A percentile compares a stretch with the other conserved stretches of the same genome.
These are phyloP conservation scores for Stropharia rugosoannulata DNA, from an alignment of 768 basidiomycete genomes.

Conservation along the genomic window DNA sequence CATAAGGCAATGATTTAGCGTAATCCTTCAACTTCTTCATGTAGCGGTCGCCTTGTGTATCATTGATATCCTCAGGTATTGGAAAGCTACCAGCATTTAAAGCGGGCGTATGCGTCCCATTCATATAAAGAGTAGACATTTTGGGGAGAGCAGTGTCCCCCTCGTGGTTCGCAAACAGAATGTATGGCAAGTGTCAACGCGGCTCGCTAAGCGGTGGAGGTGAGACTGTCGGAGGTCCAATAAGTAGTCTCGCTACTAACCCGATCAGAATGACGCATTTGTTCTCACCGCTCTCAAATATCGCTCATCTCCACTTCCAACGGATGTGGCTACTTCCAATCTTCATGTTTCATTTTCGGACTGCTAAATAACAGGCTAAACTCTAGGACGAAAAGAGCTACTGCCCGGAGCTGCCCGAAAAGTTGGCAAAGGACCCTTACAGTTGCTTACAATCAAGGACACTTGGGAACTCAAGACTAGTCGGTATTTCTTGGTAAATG, in stretches of 20 bases:
- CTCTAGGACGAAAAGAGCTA: too few species aligned
- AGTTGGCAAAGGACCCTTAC: too few species aligned
- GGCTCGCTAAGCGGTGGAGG: background rate
- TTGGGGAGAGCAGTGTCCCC: constrained; percentile 38
- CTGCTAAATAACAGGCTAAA: too few species aligned
- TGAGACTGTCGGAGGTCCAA: constrained; percentile 24
- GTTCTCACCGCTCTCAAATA: background rate
- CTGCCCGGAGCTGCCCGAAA: too few species aligned
- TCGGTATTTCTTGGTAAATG: too few species aligned
- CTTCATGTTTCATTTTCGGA: too few species aligned
- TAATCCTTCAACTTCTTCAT: constrained; percentile 62
- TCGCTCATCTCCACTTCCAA: too few species aligned
- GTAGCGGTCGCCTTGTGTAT: constrained; percentile 41
- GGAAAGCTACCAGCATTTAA: constrained; percentile 11
- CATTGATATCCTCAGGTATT: constrained; percentile 26
- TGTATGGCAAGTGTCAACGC: constrained; percentile 11
- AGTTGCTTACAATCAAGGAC: too few species aligned
- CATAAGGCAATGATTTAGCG: constrained; percentile 69
- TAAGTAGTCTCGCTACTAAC: background rate
- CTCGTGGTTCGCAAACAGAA: constrained; percentile 13
- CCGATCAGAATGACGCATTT: constrained; percentile 16
- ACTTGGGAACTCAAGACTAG: too few species aligned
- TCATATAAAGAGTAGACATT: constrained; percentile 41
- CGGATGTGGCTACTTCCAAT: too few species aligned
- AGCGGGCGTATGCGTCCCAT: constrained; percentile 26